Conservation (phyloP, 345 rosid genomes). For the Lumnitzera racemosa region DNA sequence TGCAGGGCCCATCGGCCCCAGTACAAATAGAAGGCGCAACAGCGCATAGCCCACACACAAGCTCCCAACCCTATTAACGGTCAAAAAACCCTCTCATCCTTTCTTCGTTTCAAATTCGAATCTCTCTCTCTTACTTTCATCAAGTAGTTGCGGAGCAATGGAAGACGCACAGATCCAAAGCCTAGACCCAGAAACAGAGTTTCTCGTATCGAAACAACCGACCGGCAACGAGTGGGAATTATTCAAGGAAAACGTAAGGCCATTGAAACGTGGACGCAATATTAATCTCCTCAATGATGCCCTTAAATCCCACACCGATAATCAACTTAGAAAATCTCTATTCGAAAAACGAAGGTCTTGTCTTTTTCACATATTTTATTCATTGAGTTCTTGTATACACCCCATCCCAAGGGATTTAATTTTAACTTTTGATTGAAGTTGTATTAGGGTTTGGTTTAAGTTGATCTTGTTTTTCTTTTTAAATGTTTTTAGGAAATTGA, state of each 20-base stretch:
- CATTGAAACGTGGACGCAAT: constrained; percentile 82
- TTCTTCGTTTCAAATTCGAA: too few relatives aligned
- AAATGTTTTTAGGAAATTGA: constrained; percentile 41
- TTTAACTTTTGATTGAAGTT: too few relatives aligned
- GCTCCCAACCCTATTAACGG: too few relatives aligned
- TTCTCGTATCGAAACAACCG: constrained; percentile 57
- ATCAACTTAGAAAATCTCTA: constrained; percentile 47
- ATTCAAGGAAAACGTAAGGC: constrained; percentile 85
- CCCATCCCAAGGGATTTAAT: too few relatives aligned
- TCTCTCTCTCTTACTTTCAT: too few relatives aligned
- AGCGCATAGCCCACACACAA: too few relatives aligned
- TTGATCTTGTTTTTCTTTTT: not conserved
- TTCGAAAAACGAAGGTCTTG: constrained; percentile 53
- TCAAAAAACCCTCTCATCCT: too few relatives aligned
- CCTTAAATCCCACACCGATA: constrained; percentile 54
- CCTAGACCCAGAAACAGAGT: constrained; percentile 72
- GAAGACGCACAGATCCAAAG: constrained; percentile 23
- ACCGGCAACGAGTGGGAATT: constrained; percentile 85
- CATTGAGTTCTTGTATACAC: not conserved
- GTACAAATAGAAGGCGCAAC: too few relatives aligned
- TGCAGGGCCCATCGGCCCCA: too few relatives aligned
- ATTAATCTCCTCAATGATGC: constrained; percentile 56
- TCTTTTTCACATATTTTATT: not conserved
- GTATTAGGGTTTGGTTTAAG: too few relatives aligned
- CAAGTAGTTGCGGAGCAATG: constrained; percentile 7